Base-by-base conservation (phyloP, 2,329 filamentous ascomycete genomes). In the Intubia oerlemansii region DNA sequence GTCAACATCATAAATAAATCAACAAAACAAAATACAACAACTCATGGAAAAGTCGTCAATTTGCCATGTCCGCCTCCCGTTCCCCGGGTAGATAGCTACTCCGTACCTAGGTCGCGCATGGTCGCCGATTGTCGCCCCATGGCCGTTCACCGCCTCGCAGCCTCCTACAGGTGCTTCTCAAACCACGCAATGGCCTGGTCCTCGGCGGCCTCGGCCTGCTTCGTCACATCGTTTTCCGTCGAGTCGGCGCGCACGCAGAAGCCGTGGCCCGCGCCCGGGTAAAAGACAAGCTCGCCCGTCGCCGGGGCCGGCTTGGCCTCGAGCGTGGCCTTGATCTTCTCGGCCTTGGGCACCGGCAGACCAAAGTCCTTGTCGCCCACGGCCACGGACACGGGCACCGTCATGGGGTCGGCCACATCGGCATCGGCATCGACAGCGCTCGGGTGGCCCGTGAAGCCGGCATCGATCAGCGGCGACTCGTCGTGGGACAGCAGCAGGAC, bases 391-490 rank as follows among this genome's bases (percentile, higher is more conserved):
- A 59, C 36, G 4, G 63, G 62, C 10, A 51, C 33, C 3, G 35
- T 42, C 4, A 61, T 42, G 21, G 48, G 50, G 27, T 68, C 63
- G 9, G 34, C 46, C 17, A 48, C 50, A 29, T 70, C 64, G 9
- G 32, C 45, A 0, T 59, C 57, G 3, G 68, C 30, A 0, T 38
- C 40, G 15, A 71, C 34, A 14, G 54, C 38, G 27, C 54, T 60
- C 3, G 65, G 63, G 39, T 68, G 63, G 8, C 53, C 60, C 1
- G 56, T 53, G 38, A 66, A 66, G 7, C 42, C 59, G 6, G 51
- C 59, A 36, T 66, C 56, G 24, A 67, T 44, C 8, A 68, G 48
- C 3, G 50, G 34, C 42, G 41, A 21, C 17, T 36, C 37, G 23
- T 35, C 35, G 34, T 53, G 50, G 9, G 54, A 49, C 4, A 71